Evolutionary conservation across 2,329 filamentous ascomycete genomes (phyloP).

Genomic region (Huntiella savannae): DNA sequence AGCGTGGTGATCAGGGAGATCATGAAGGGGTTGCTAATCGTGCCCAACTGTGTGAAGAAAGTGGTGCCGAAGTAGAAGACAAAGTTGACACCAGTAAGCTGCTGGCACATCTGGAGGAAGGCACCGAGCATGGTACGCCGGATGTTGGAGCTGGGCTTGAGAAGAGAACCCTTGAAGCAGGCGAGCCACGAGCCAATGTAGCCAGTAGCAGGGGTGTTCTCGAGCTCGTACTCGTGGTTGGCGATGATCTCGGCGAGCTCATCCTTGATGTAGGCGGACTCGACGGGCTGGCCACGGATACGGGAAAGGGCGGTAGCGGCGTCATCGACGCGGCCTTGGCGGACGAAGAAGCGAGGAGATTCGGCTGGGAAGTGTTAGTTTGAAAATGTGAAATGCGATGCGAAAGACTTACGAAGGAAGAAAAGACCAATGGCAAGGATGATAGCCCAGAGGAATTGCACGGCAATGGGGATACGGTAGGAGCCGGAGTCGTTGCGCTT

Average conservation of each 20-base stretch:
- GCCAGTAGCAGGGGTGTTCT: constrained; percentile 42
- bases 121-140: constrained; percentile 54
- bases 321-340: constrained; percentile 47
- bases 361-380: constrained; percentile 29
- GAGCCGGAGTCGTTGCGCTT: constrained; percentile 40
- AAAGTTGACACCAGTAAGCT: constrained; percentile 73
- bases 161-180: constrained; percentile 47
- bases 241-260: constrained; percentile 75
- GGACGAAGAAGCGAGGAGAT: constrained; percentile 71
- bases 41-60: constrained; percentile 63
- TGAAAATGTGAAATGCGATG: neutral
- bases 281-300: constrained; percentile 54
- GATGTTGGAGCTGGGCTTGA: constrained; percentile 43
- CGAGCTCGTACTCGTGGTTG: constrained; percentile 72
- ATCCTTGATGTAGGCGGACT: constrained; percentile 56
- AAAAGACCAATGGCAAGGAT: constrained; percentile 56
- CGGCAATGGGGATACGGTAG: constrained; percentile 62
- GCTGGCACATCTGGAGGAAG: constrained; percentile 39
- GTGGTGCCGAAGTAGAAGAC: constrained; percentile 76
- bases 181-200: constrained; percentile 51
- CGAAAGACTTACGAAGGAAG: constrained; percentile 33
- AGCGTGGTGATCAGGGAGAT: constrained; percentile 73
- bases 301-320: constrained; percentile 44
- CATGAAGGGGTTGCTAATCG: constrained; percentile 60
- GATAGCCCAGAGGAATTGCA: constrained; percentile 66